phyloP scores from a whole-genome alignment of 495 filamentous ascomycete species.

The Daldinia grandis region DNA sequence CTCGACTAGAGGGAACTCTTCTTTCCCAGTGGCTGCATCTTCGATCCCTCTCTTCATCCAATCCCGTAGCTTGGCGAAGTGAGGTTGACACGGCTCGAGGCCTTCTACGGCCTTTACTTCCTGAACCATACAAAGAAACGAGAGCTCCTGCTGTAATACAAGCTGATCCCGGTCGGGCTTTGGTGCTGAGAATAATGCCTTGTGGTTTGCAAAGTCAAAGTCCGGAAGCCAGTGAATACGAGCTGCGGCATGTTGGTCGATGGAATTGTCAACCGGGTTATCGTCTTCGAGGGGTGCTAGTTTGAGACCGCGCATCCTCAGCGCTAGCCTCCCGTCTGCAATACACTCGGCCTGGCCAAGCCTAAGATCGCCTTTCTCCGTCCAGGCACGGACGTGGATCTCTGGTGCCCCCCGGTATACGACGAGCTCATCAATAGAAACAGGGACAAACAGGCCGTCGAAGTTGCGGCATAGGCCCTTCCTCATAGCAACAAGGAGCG shows the following conservation, averaged over 20 bases:
- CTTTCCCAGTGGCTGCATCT: constrained; percentile 17
- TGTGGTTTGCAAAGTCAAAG: constrained; percentile 47
- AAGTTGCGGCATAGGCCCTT: constrained; percentile 45
- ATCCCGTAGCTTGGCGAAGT: constrained; percentile 43
- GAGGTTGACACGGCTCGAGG: constrained; percentile 38
- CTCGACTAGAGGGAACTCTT: constrained; percentile 28
- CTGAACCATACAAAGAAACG: neutral
- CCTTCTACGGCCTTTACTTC: constrained; percentile 20
- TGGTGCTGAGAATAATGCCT: constrained; percentile 26
- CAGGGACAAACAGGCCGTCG: constrained; percentile 44
- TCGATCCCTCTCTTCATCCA: constrained; percentile 44
- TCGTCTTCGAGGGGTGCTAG: constrained; percentile 44
- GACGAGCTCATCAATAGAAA: constrained; percentile 51
- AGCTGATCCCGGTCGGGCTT: neutral
- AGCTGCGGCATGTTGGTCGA: constrained; percentile 45
- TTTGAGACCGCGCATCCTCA: constrained; percentile 34
- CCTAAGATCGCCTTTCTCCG: constrained; percentile 23
- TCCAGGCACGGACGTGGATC: constrained; percentile 36
- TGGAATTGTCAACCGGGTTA: neutral
- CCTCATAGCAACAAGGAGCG: constrained; percentile 45
- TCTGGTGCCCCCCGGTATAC: constrained; percentile 36
- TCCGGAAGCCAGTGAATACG: constrained; percentile 48
- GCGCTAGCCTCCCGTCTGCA: constrained; percentile 30
- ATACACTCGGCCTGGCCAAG: constrained; percentile 35
- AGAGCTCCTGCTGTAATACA: neutral